These are phyloP conservation scores for Chaetomium strumarium DNA, from an alignment of 2,329 filamentous ascomycete species.

Conservation along the genomic window DNA sequence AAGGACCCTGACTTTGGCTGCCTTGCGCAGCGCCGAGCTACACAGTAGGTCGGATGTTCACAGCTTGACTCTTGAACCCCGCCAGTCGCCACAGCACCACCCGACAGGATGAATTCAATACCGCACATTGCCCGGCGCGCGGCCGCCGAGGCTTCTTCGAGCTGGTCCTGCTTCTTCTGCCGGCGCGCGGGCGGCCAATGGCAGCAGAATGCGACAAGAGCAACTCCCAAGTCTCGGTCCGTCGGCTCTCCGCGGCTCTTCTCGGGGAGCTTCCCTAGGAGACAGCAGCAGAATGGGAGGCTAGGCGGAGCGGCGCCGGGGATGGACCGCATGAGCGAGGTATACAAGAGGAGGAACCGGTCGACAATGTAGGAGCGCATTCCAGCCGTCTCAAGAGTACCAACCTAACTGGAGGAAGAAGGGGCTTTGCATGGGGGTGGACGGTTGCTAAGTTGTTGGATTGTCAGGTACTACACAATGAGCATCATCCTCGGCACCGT, in stretches of 20 bases:
- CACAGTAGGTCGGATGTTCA: too few species aligned
- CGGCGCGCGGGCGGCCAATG: constrained; percentile 12
- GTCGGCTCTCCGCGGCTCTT: constrained; percentile 12
- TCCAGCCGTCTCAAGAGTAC: constrained; percentile 10
- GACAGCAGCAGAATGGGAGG: constrained; percentile 23
- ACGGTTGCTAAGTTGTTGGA: not conserved
- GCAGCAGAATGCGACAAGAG: constrained; percentile 1
- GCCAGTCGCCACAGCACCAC: not conserved
- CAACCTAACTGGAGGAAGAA: not conserved
- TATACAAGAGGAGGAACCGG: constrained; percentile 62
- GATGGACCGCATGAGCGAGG: constrained; percentile 59
- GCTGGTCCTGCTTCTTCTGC: constrained; percentile 19
- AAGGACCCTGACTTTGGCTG: too few species aligned
- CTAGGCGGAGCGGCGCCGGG: constrained; percentile 34
- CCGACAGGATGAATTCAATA: constrained; percentile 21
- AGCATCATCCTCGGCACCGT: constrained; percentile 75
- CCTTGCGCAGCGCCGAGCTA: too few species aligned
- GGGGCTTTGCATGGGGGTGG: constrained; percentile 1
- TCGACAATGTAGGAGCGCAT: constrained; percentile 57
- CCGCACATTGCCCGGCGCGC: constrained; percentile 18
- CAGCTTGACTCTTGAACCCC: not conserved
- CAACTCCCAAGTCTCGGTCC: not conserved
- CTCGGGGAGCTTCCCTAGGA: constrained; percentile 16
- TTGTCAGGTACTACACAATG: constrained; percentile 61
- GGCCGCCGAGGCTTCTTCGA: constrained; percentile 9